Conservation (phyloP, 768 basidiomycete genomes). For the Strobilomyces dryophilus region DNA sequence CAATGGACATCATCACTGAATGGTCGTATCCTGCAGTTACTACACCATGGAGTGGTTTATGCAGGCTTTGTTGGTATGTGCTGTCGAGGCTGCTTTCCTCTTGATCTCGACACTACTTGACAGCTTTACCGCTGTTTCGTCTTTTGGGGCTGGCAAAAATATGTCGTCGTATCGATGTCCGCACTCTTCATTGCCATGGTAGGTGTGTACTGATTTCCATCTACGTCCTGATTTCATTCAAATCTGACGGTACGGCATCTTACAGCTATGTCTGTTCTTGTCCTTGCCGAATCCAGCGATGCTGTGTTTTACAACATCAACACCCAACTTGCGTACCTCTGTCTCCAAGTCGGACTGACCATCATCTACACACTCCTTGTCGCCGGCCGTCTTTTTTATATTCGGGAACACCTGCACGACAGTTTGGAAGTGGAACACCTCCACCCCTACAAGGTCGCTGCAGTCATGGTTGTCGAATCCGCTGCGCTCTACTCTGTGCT, state of each 20-base stretch:
- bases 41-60: constrained; percentile 29
- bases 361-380: constrained; percentile 32
- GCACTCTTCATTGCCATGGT: constrained; percentile 10
- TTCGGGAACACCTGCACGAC: constrained; percentile 14
- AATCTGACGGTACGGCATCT: neutral
- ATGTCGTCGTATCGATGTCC: constrained; percentile 14
- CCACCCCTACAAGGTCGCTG: constrained; percentile 24
- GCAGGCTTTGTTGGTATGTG: constrained; percentile 21
- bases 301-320: constrained; percentile 17
- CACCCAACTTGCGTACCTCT: constrained; percentile 26
- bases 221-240: too few species aligned
- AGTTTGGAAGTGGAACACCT: constrained; percentile 15
- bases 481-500: constrained; percentile 27
- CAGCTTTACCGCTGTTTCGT: constrained; percentile 18
- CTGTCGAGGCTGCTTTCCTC: neutral
- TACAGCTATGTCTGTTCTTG: constrained; percentile 15
- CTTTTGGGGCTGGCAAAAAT: constrained; percentile 14
- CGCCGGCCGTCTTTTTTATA: constrained; percentile 21
- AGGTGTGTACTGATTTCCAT: constrained; percentile 5
- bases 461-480: constrained; percentile 35
- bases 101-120: neutral
- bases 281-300: constrained; percentile 10
- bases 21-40: constrained; percentile 12
- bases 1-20: neutral
- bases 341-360: constrained; percentile 28